These are phyloP conservation scores for Petunia secreta DNA, from an alignment of 257 asterid species.

Conservation along the genomic window DNA sequence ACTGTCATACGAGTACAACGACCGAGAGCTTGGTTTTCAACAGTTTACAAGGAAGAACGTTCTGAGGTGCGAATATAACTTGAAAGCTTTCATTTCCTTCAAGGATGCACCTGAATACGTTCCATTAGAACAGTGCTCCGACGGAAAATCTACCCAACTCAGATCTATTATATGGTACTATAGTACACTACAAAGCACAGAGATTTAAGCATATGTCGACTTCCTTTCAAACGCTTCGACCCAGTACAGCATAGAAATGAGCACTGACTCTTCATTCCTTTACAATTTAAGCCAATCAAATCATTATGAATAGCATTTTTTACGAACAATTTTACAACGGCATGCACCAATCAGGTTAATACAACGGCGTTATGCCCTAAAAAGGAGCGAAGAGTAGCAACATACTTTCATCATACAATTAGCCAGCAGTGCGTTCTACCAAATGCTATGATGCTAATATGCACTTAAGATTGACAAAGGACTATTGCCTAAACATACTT, in stretches of 20 bases:
- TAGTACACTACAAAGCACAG: too few relatives aligned
- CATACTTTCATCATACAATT: slow-evolving; percentile 5
- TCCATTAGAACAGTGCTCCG: too few relatives aligned
- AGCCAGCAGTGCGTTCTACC: neutral
- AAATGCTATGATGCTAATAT: neutral
- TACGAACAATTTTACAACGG: neutral
- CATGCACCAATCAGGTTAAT: neutral
- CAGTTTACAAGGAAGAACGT: too few relatives aligned
- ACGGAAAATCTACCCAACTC: too few relatives aligned
- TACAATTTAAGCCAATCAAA: neutral
- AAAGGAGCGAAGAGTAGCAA: neutral
- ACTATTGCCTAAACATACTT: neutral
- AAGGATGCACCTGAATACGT: too few relatives aligned
- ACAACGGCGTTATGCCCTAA: neutral
- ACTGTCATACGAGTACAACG: too few relatives aligned
- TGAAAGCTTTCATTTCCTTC: too few relatives aligned
- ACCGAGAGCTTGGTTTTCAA: too few relatives aligned
- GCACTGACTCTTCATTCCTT: neutral
- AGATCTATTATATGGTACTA: too few relatives aligned
- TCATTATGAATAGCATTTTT: neutral
- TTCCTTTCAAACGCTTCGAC: neutral
- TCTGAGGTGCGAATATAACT: too few relatives aligned
- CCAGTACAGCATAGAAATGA: neutral
- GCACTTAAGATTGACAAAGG: neutral
- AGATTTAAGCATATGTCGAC: too few relatives aligned